Base-by-base conservation (phyloP, 2,329 filamentous ascomycete species). In the Xylariales sp. region DNA sequence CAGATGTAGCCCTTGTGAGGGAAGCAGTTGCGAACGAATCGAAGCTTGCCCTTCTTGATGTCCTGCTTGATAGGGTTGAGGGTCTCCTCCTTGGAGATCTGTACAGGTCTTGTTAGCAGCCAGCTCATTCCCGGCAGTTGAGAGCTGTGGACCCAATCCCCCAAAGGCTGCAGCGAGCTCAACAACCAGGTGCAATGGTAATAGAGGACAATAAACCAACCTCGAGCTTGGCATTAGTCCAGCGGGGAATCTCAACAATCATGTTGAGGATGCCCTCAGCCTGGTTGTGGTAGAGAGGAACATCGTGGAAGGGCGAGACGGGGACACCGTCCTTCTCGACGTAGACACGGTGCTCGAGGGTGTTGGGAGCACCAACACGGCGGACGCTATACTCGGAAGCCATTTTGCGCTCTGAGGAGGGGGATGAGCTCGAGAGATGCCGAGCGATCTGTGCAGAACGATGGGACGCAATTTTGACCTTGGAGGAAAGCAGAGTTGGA, bases 21-120 rank as follows among this genome's bases (percentile, higher is more conserved):
- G 81, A 98, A 98, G 84, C 93, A 98, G 85, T 98, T 98, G 74
- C 93, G 89, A 65, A 98, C 93, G 66, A 85, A 98, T 62, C 93
- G 88, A 59, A 97, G 89, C 81, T 96, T 97, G 80, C 91, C 93
- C 81, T 98, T 97, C 86, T 98, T 97, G 69, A 82, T 81, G 67
- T 98, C 93, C 77, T 98, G 93, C 84, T 96, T 96, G 77, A 96
- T 95, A 64, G 91, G 91, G 78, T 96, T 97, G 65, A 97, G 84
- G 61, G 86, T 78, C 70, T 98, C 93, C 63, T 97, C 90, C 78
- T 97, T 97, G 76, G 86, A 95, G 76, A 97, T 96, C 90, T 96
- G 61, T 17, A 29, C 28, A 42, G 12, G 19, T 29, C 42, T 21
- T 41, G 40, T 46, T 15, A 35, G 20, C 15, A 18, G 4, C 21